These are phyloP conservation scores for Mortierella sp. DNA, from an alignment of 371 early-diverging fungal species.

Conservation along the genomic window DNA sequence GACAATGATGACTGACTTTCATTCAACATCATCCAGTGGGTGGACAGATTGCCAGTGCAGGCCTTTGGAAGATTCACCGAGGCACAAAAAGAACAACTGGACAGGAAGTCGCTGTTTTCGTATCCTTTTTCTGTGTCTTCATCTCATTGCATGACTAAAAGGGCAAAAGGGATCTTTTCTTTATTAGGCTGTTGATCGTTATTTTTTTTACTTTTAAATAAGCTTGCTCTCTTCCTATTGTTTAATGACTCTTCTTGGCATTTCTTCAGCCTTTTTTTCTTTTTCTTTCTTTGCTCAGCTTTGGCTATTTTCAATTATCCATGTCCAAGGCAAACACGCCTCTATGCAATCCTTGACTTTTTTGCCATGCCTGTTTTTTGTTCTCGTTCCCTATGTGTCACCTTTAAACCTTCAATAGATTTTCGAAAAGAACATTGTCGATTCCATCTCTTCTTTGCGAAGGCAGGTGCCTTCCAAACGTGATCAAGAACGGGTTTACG, in stretches of 20 bases:
- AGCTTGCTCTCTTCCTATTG: neutral
- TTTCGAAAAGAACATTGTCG: constrained; percentile 81
- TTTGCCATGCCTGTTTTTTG: neutral
- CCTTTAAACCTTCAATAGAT: constrained; percentile 59
- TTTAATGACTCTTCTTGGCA: neutral
- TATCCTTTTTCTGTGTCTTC: constrained; percentile 52
- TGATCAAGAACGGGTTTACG: constrained; percentile 70
- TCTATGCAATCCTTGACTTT: constrained; percentile 37
- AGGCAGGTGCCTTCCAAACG: constrained; percentile 61
- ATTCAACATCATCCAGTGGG: constrained; percentile 32
- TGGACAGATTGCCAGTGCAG: constrained; percentile 68
- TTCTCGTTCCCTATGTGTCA: constrained; percentile 8
- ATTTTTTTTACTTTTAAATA: constrained; percentile 7
- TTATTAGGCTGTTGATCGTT: constrained; percentile 3
- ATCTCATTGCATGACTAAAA: constrained; percentile 4
- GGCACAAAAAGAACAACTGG: constrained; percentile 73
- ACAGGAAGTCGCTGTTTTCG: constrained; percentile 73
- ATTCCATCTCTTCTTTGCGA: constrained; percentile 63
- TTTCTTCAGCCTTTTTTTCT: neutral
- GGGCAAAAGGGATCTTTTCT: neutral
- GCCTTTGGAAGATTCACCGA: constrained; percentile 76
- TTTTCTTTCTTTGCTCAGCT: neutral
- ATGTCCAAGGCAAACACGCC: neutral
- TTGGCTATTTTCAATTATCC: neutral
- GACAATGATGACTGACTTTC: neutral